Conservation (phyloP, 371 early-diverging fungal species). For the Basidiobolus meristosporus region DNA sequence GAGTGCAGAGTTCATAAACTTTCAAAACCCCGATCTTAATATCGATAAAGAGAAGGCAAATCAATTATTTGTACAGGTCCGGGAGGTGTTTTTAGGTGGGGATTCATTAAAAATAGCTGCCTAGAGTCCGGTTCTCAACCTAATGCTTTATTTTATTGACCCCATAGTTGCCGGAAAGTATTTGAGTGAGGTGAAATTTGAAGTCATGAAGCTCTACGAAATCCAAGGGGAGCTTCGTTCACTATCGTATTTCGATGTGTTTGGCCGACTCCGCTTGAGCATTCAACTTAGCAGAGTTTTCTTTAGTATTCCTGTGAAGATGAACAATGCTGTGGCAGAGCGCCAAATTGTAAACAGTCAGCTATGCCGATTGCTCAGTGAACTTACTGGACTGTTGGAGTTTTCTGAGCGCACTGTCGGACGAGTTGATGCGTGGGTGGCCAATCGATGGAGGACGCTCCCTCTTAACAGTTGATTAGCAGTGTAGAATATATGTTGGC, state of each 20-base stretch:
- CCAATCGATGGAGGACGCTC: too few relatives aligned
- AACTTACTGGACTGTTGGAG: neutral
- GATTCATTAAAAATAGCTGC: neutral
- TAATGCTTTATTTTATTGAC: neutral
- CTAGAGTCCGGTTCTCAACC: neutral
- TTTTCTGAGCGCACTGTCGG: neutral
- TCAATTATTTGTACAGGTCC: neutral
- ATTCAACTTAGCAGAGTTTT: constrained; percentile 29
- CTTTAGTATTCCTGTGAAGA: constrained; percentile 23
- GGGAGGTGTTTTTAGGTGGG: neutral
- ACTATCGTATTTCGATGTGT: constrained; percentile 30
- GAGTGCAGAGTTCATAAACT: neutral
- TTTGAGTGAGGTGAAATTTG: constrained; percentile 31
- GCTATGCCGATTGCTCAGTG: neutral
- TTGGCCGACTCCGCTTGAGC: constrained; percentile 29
- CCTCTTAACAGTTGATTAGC: too few relatives aligned
- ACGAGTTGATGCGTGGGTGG: neutral
- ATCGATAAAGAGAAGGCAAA: neutral
- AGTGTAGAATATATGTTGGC: too few relatives aligned
- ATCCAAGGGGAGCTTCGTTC: constrained; percentile 30
- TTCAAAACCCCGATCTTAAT: neutral
- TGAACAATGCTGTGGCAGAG: neutral
- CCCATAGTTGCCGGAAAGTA: constrained; percentile 39
- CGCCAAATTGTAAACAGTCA: neutral
- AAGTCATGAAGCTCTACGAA: constrained; percentile 32